Evolutionary conservation across 352 stramenopile species (phyloP), one percentile per base, ranked within the genome.

Genomic region (Phytophthora tentaculata): DNA sequence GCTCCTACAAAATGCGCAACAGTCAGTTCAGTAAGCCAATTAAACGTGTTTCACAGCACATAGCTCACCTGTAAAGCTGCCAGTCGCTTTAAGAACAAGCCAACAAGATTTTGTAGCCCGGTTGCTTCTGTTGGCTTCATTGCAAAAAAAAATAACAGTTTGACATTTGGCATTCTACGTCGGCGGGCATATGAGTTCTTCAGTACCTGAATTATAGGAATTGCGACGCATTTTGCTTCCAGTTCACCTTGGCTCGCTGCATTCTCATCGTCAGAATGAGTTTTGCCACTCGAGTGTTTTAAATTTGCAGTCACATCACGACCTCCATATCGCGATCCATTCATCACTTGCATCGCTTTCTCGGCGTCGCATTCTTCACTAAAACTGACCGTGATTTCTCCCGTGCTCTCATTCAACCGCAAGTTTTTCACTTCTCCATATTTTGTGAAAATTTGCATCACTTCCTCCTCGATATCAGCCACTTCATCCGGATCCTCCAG

Each of bases 401-500:
- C 75, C 0, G 64, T 71, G 0, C 20, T 41, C 28, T 67, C 39
- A 12, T 24, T 28, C 14, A 77, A 20, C 7, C 56, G 22, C 32
- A 84, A n/a, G 1, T 49, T 32, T 10, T 41, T 45, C 52, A 72
- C 49, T 29, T 62, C 10, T 22, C 74, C 58, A 61, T 70, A 59
- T 0, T 62, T 68, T 14, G 9, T 43, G 24, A 80, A 77, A 26
- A 67, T 54, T 19, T 69, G 32, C 28, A 51, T 43, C 20, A 82
- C 51, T 61, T 86, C 76, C 6, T 70, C 59, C 17, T 74, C 20
- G 0, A 81, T 47, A 59, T 86, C 80, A 14, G 29, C 56, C 13
- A 64, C 74, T 61, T 89, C 78, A 32, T 89, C 78, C 3, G 72
- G 60, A 13, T 86, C 72, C 9, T 79, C 64, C 2, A 89, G 16